These are phyloP conservation scores for Zygnema cylindricum DNA, from an alignment of 139 green algal species.

Conservation along the genomic window DNA sequence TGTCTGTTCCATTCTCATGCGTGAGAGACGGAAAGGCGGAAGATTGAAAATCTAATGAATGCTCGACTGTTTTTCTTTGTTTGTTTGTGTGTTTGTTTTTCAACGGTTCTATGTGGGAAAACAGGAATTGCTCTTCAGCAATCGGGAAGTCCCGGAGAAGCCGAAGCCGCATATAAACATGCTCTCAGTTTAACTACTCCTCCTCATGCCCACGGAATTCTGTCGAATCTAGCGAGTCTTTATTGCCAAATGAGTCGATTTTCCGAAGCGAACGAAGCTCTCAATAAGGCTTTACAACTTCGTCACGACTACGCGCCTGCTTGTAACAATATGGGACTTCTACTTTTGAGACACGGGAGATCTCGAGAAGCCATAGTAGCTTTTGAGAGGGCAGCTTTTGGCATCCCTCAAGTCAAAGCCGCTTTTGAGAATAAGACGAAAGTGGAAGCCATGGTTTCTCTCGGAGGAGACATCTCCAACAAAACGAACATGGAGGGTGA, in stretches of 20 bases:
- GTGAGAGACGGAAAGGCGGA: too few species aligned
- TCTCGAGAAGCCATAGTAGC: slow-evolving; percentile 11
- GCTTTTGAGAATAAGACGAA: slow-evolving; percentile 25
- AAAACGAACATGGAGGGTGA: not conserved
- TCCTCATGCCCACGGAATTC: not conserved
- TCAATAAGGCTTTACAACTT: not conserved
- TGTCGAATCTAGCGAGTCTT: slow-evolving; percentile 29
- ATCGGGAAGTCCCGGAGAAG: not conserved
- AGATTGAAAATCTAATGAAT: not conserved
- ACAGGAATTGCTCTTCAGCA: not conserved
- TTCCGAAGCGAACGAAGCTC: not conserved
- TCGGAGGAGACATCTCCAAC: not conserved
- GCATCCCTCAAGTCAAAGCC: not conserved
- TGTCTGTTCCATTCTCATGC: not conserved
- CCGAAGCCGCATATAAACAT: slow-evolving; percentile 23
- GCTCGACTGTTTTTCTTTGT: not conserved
- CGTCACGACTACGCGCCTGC: slow-evolving; percentile 13
- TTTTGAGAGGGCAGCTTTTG: not conserved
- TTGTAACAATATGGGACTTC: slow-evolving; percentile 29
- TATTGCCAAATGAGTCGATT: slow-evolving; percentile 20
- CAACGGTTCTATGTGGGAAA: not conserved
- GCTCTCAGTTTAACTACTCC: not conserved
- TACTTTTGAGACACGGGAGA: not conserved
- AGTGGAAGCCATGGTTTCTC: not conserved
- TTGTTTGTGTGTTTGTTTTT: not conserved